These are phyloP conservation scores for Tulasnella sp. DNA, from an alignment of 768 basidiomycete species.

Conservation along the genomic window DNA sequence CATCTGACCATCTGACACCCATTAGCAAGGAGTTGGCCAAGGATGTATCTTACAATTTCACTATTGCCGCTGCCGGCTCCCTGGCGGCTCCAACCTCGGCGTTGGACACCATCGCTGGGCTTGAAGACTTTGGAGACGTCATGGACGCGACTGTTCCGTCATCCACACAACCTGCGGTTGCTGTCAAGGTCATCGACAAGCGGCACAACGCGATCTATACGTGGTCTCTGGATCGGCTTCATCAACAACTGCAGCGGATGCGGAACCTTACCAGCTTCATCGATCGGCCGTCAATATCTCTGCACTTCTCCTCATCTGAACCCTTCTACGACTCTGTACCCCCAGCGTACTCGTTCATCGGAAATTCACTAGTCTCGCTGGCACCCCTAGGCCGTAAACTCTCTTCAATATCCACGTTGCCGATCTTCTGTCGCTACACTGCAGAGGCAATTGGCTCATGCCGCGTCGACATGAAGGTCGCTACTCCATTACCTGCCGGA, in stretches of 20 bases:
- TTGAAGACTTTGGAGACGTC: slow-evolving; percentile 89
- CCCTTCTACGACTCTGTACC: slow-evolving; percentile 85
- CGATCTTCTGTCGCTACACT: slow-evolving; percentile 90
- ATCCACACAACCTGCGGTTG: slow-evolving; percentile 69
- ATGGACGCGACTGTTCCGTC: slow-evolving; percentile 70
- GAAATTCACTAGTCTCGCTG: slow-evolving; percentile 73
- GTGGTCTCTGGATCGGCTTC: slow-evolving; percentile 84
- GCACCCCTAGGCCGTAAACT: slow-evolving; percentile 67
- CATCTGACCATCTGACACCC: slow-evolving; percentile 13
- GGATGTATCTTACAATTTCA: slow-evolving; percentile 85
- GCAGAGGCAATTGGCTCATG: slow-evolving; percentile 94
- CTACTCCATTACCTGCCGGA: slow-evolving; percentile 49
- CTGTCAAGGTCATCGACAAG: slow-evolving; percentile 85
- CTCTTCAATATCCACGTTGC: slow-evolving; percentile 63
- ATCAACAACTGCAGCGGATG: slow-evolving; percentile 87
- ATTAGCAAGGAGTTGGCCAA: slow-evolving; percentile 76
- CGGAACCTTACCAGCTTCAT: slow-evolving; percentile 83
- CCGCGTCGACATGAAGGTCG: slow-evolving; percentile 71
- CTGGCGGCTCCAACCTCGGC: slow-evolving; percentile 72
- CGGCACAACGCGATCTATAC: slow-evolving; percentile 77
- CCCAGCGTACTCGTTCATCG: slow-evolving; percentile 87
- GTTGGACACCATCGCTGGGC: slow-evolving; percentile 72
- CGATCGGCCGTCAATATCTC: slow-evolving; percentile 84
- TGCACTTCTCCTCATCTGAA: slow-evolving; percentile 88
- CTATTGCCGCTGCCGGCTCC: slow-evolving; percentile 72